A percentile compares a stretch with the other conserved stretches of the same genome.
Conservation (phyloP, 106 monocot genomes). For the Amphibolis antarctica region DNA sequence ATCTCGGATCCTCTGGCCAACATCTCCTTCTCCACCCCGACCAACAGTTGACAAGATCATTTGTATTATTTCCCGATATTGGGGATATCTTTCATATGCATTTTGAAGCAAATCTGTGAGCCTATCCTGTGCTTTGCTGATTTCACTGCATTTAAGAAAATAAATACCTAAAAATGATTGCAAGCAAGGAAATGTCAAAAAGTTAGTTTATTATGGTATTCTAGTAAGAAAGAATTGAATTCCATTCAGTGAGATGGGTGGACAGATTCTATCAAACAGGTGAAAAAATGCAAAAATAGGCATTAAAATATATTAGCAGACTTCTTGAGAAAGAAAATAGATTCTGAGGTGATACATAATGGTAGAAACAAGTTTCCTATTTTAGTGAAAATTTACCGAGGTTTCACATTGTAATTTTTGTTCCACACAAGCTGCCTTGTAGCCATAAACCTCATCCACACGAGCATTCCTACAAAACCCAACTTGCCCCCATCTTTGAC, state of each 20-base stretch:
- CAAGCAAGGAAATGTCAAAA: background rate
- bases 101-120: slow-evolving; percentile 65
- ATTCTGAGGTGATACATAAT: too few species aligned
- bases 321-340: too few species aligned
- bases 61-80: slow-evolving; percentile 58
- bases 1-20: slow-evolving; percentile 94
- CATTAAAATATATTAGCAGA: too few species aligned
- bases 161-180: background rate
- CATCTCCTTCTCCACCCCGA: slow-evolving; percentile 98
- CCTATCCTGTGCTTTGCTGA: slow-evolving; percentile 93
- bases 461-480: slow-evolving; percentile 74
- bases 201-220: background rate
- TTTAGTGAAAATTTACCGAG: slow-evolving; percentile 53
- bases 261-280: too few species aligned
- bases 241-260: too few species aligned
- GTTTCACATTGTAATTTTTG: slow-evolving; percentile 99
- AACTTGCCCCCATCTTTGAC: slow-evolving; percentile 38
- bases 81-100: slow-evolving; percentile 43
- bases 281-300: too few species aligned
- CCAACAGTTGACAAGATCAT: slow-evolving; percentile 88
- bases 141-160: slow-evolving; percentile 51
- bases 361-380: background rate
- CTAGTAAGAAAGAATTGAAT: too few species aligned
- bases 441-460: slow-evolving; percentile 97
- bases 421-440: slow-evolving; percentile 93